Evolutionary conservation across 441 rosid species (phyloP).

Genomic region (Populus hybrid): DNA sequence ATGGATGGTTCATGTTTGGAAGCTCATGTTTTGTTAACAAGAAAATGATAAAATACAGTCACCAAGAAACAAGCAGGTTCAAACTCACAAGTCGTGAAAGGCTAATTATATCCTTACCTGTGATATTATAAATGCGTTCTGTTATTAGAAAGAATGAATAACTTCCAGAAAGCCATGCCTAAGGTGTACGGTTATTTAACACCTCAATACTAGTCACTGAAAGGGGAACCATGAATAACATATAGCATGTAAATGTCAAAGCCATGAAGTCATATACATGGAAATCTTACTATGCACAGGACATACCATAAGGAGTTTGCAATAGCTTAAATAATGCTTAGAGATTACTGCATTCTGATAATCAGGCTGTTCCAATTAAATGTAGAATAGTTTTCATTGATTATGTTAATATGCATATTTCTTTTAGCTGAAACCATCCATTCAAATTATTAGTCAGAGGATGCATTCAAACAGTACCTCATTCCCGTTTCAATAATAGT

Average conservation of each 20-base stretch:
- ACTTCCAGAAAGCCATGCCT: not conserved
- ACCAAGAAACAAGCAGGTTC: not conserved
- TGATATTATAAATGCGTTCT: not conserved
- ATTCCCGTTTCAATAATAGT: not conserved
- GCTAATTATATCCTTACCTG: not conserved
- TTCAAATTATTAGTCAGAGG: not conserved
- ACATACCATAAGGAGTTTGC: not conserved
- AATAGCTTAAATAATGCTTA: not conserved
- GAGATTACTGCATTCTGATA: not conserved
- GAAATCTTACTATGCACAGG: not conserved
- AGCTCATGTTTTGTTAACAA: not conserved
- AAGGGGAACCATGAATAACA: not conserved
- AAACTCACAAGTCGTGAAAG: not conserved
- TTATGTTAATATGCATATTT: not conserved
- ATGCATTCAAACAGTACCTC: not conserved
- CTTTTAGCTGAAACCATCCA: not conserved
- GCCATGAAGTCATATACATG: not conserved
- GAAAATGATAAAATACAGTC: constrained; percentile 1
- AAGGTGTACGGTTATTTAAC: not conserved
- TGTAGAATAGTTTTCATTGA: not conserved
- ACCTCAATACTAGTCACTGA: not conserved
- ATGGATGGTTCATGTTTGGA: not conserved
- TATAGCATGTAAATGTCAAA: not conserved
- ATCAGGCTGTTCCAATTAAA: not conserved
- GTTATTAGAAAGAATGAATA: not conserved